phyloP scores from a whole-genome alignment of 2,329 filamentous ascomycete genomes.

The Cladorrhinum sp. region DNA sequence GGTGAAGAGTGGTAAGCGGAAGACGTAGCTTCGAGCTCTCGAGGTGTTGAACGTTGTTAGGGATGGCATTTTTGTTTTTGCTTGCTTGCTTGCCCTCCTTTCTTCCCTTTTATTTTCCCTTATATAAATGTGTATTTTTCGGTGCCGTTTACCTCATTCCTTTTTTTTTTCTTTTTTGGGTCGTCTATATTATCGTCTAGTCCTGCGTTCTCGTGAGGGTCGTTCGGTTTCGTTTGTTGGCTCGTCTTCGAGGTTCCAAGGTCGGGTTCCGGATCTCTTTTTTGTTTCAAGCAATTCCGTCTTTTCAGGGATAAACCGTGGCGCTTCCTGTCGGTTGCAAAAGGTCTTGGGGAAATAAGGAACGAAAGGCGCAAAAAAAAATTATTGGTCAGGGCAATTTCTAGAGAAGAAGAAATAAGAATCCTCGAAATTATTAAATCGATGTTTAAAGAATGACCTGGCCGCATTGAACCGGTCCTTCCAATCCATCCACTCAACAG shows the following conservation, averaged over 20 bases:
- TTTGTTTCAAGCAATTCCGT: too few species aligned
- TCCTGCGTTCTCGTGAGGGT: too few species aligned
- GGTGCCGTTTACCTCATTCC: not conserved
- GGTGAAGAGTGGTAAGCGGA: slow-evolving; percentile 85
- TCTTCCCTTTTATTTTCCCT: not conserved
- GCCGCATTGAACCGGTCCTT: not conserved
- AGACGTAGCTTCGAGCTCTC: slow-evolving; percentile 75
- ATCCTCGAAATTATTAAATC: too few species aligned
- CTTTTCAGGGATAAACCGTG: too few species aligned
- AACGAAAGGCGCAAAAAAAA: not conserved
- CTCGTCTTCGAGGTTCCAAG: not conserved
- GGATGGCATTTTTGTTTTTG: slow-evolving; percentile 28
- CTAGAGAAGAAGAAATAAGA: not conserved
- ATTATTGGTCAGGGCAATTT: not conserved
- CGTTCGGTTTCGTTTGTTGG: not conserved
- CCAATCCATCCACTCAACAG: not conserved
- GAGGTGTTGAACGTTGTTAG: slow-evolving; percentile 62
- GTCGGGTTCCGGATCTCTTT: too few species aligned
- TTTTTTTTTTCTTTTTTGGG: not conserved
- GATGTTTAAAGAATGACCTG: not conserved
- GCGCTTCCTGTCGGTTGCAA: too few species aligned
- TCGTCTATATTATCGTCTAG: too few species aligned
- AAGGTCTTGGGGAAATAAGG: too few species aligned
- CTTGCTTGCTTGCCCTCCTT: not conserved
- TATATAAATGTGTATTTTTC: not conserved